Conservation (phyloP, 2,329 filamentous ascomycete genomes). For the Mycosphaerelloides madeirae region DNA sequence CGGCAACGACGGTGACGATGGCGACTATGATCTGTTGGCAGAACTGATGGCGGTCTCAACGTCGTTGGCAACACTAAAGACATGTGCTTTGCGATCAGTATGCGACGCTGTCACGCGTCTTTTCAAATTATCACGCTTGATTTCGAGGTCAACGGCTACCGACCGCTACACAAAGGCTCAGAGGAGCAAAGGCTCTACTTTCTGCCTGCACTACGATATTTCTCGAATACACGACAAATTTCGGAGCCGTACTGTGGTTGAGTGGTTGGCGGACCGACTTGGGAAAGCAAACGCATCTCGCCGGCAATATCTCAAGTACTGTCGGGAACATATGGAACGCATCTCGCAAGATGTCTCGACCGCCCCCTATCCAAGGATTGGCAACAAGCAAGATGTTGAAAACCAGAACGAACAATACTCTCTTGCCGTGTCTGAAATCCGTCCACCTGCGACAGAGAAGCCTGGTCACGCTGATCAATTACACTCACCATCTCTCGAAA, state of each 20-base stretch:
- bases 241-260: not conserved
- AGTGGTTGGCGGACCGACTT: slow-evolving; percentile 2
- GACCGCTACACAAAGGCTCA: slow-evolving; percentile 2
- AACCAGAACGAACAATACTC: too few relatives aligned
- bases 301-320: slow-evolving; percentile 4
- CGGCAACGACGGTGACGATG: not conserved
- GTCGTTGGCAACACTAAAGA: not conserved
- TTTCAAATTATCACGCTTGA: slow-evolving; percentile 3
- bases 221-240: slow-evolving; percentile 1
- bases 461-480: too few relatives aligned
- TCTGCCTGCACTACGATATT: too few relatives aligned
- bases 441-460: not conserved
- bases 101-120: slow-evolving; percentile 4
- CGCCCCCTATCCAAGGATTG: not conserved
- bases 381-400: too few relatives aligned
- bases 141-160: not conserved
- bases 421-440: too few relatives aligned
- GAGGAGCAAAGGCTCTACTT: too few relatives aligned
- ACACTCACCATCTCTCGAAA: too few relatives aligned
- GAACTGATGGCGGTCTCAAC: not conserved
- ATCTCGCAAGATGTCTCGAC: not conserved
- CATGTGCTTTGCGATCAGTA: not conserved
- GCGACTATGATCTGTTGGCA: not conserved
- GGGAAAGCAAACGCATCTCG: slow-evolving; percentile 5
- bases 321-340: not conserved